A percentile compares a stretch with the other conserved stretches of the same genome.
Conservation (phyloP, 495 filamentous ascomycete genomes). For the Lentithecium fluviatile region DNA sequence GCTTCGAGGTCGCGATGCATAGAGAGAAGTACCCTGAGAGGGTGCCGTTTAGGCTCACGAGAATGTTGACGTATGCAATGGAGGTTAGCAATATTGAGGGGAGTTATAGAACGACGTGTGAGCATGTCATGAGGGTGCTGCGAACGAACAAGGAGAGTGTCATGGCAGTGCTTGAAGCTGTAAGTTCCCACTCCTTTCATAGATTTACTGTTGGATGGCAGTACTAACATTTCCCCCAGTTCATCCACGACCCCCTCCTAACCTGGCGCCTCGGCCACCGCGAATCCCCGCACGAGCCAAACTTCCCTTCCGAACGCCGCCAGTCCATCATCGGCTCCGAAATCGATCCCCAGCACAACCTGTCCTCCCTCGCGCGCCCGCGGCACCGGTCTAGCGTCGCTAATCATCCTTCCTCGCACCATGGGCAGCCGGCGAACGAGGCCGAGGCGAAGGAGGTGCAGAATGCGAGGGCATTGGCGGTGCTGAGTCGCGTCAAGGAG, state of each 20-base stretch:
- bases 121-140: conserved; percentile 96
- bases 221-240: conserved; percentile 52
- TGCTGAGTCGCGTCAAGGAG: conserved; percentile 86
- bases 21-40: conserved; percentile 98
- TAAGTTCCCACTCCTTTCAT: conserved; percentile 52
- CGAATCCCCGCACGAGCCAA: conserved; percentile 73
- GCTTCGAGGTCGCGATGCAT: conserved; percentile 99
- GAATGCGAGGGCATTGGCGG: conserved; percentile 89
- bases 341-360: conserved; percentile 9
- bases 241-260: conserved; percentile 96
- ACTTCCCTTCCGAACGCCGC: conserved; percentile 73
- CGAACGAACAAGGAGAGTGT: conserved; percentile 95
- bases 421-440: conserved; percentile 34
- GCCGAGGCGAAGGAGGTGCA: conserved; percentile 69
- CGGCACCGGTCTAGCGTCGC: conserved; percentile 38
- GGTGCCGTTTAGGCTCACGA: conserved; percentile 93
- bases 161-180: conserved; percentile 96
- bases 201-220: conserved; percentile 4
- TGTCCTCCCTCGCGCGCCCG: conserved; percentile 17
- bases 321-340: conserved; percentile 64
- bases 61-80: conserved; percentile 99
- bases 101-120: conserved; percentile 94
- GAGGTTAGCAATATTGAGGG: conserved; percentile 99
- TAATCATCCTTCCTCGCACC: not conserved
- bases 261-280: conserved; percentile 93